Evolutionary conservation across 352 stramenopile species (phyloP), one percentile per base, ranked within the genome.

Genomic region (Sclerospora graminicola): DNA sequence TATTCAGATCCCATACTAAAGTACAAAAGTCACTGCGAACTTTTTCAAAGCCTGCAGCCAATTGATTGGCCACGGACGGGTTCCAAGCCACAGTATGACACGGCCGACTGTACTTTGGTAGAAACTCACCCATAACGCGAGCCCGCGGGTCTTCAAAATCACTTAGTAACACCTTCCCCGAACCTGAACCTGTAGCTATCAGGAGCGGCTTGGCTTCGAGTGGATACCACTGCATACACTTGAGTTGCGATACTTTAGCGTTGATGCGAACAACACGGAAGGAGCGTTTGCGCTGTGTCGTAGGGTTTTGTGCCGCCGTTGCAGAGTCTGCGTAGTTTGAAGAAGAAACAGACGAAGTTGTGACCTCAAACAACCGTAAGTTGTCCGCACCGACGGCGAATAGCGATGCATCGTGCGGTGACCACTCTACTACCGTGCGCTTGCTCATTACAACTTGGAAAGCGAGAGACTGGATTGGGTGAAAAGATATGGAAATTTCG

Each of bases 1-100:
- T 67, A 20, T 84, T 84, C 15, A 92, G 54, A 41, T 92, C 81
- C 81, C 81, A 92, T 24, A 92, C 81, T 1, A 92, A 54, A 16
- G 81, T 88, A 31, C 81, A 92, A 30, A 78, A 89, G 46, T 90
- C 81, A 37, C 73, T 87, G 30, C 81, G 76, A 18, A 93, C 78
- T 56, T 93, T 93, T 37, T 93, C 81, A 49, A 93, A 90, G 23
- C 81, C 81, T 4, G 75, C 78, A 0, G 72, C 81, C 32, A 93
- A 66, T 42, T 90, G 81, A 28, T 84, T 65, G n/a, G 78, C 66
- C 35, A 84, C 49, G 1, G 75, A 69, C 18, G 57, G 58, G 49
- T 93, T 93, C 81, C 81, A 93, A 10, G 78, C 78, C 14, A 93
- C 75, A 5, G 81, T 71, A 28, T 93, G 86, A 50, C 81, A 93